Percentiles rank a stretch among this genome's conserved stretches.
Evolutionary conservation across 2,329 filamentous ascomycete species (phyloP).

Genomic region (Simplicillium sp.): DNA sequence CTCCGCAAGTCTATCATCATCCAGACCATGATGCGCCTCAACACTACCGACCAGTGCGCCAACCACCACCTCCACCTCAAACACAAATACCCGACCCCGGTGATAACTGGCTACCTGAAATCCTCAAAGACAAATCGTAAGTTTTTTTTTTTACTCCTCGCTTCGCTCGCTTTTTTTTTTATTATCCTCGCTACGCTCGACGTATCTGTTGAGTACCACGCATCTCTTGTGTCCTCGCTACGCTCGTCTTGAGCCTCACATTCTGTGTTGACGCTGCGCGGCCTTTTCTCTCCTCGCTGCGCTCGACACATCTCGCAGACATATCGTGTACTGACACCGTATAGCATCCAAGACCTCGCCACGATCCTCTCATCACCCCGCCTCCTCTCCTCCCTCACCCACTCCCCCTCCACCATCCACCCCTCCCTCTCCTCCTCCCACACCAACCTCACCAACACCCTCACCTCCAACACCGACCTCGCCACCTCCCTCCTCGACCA

Average conservation of each 20-base stretch:
- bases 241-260: no score
- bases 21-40: constrained; percentile 16
- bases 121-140: constrained; percentile 75
- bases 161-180: constrained; percentile 15
- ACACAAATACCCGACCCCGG: constrained; percentile 45
- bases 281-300: no score
- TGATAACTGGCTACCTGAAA: constrained; percentile 68
- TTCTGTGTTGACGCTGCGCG: no score
- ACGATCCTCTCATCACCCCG: constrained; percentile 53
- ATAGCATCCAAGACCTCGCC: constrained; percentile 70
- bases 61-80: constrained; percentile 2
- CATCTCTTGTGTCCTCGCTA: no score
- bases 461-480: constrained; percentile 64
- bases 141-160: constrained; percentile 16
- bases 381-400: constrained; percentile 66
- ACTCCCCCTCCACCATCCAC: constrained; percentile 58
- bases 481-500: constrained; percentile 52
- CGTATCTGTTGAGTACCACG: no score
- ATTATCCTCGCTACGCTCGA: background rate
- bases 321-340: constrained; percentile 6
- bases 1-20: background rate
- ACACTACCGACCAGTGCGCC: constrained; percentile 4
- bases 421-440: constrained; percentile 60
- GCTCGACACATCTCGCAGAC: no score
- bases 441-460: constrained; percentile 50